Evolutionary conservation across 2,329 filamentous ascomycete genomes (phyloP).

Genomic region (Colletotrichum orbiculare): DNA sequence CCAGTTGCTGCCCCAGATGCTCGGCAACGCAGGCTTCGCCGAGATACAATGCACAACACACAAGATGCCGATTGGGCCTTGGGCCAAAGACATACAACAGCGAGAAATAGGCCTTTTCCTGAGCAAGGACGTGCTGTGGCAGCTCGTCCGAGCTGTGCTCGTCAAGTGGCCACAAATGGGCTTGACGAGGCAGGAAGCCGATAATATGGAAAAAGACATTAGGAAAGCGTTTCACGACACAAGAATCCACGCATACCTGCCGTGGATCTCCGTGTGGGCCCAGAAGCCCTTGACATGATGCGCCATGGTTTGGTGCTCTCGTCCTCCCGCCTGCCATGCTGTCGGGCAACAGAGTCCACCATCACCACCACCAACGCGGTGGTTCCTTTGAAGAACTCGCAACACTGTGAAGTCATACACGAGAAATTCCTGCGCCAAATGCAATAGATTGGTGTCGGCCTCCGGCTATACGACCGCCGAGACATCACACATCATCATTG

Average conservation of each 20-base stretch:
- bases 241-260: slow-evolving; percentile 47
- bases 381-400: too few species aligned
- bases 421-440: too few species aligned
- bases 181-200: slow-evolving; percentile 48
- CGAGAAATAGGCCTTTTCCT: slow-evolving; percentile 52
- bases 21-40: slow-evolving; percentile 48
- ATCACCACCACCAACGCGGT: too few species aligned
- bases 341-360: too few species aligned
- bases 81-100: slow-evolving; percentile 47
- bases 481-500: too few species aligned
- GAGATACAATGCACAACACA: slow-evolving; percentile 45
- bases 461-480: too few species aligned
- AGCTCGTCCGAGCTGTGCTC: slow-evolving; percentile 49
- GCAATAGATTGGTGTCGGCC: too few species aligned
- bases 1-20: slow-evolving; percentile 41
- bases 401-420: too few species aligned
- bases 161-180: slow-evolving; percentile 45
- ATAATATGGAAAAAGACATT: slow-evolving; percentile 45
- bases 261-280: slow-evolving; percentile 52
- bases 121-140: slow-evolving; percentile 45
- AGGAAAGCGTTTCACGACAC: slow-evolving; percentile 47
- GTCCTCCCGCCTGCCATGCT: too few species aligned
- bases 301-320: not conserved
- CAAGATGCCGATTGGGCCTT: slow-evolving; percentile 50
- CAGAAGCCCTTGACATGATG: slow-evolving; percentile 46